Percentiles rank a stretch among this genome's conserved stretches.
phyloP scores from a whole-genome alignment of 192 early-diverging fungal species.

The Entomortierella beljakovae region DNA sequence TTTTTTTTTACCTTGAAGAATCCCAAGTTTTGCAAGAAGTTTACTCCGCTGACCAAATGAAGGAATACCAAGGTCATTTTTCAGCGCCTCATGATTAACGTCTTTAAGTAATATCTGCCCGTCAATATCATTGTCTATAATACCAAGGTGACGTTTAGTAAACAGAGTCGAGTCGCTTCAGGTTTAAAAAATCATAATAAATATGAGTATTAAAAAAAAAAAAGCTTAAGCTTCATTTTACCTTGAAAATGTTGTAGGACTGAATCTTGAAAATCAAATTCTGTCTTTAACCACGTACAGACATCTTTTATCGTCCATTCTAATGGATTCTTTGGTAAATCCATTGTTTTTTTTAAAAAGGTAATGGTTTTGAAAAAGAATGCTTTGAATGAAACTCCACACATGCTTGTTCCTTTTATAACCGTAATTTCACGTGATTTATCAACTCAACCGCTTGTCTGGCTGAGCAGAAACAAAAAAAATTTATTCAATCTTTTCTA shows the following conservation, averaged over 20 bases:
- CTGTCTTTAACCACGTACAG: constrained; percentile 1
- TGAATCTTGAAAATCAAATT: constrained; percentile 14
- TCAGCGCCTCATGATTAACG: constrained; percentile 47
- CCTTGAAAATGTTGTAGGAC: constrained; percentile 5
- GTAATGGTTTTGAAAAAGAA: not conserved
- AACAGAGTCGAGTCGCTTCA: too few species aligned
- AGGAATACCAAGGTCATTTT: constrained; percentile 44
- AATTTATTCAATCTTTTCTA: not conserved
- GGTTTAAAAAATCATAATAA: not conserved
- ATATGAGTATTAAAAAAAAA: not conserved
- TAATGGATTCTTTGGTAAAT: constrained; percentile 1
- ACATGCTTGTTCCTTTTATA: too few species aligned
- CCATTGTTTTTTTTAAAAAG: constrained; percentile 1
- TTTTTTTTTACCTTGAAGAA: constrained; percentile 33
- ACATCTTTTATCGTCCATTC: constrained; percentile 6
- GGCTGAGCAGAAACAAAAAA: too few species aligned
- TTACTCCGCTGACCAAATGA: constrained; percentile 54
- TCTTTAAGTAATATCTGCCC: constrained; percentile 45
- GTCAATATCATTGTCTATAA: constrained; percentile 59
- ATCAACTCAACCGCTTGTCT: too few species aligned
- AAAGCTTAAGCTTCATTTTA: not conserved
- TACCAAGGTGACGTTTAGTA: too few species aligned
- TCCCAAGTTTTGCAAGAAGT: constrained; percentile 16
- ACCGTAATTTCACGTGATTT: too few species aligned
- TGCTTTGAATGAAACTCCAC: not conserved